These are phyloP conservation scores for Penicillium cosmopolitanum DNA, from an alignment of 495 filamentous ascomycete genomes.

Conservation along the genomic window DNA sequence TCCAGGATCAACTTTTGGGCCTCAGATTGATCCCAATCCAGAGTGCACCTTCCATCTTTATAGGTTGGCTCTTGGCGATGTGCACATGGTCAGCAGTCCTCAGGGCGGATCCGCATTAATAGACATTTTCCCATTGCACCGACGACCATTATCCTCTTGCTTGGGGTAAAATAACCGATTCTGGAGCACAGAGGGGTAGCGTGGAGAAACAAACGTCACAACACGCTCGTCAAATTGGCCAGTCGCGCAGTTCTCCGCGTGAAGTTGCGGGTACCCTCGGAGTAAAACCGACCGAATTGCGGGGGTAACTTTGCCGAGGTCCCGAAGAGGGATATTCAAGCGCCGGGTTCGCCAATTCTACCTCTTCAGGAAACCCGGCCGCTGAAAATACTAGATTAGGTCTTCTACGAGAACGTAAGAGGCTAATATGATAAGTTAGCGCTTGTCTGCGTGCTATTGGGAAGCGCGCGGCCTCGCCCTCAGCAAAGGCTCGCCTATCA, in stretches of 20 bases:
- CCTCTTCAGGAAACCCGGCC: background rate
- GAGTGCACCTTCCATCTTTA: too few relatives aligned
- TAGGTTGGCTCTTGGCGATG: background rate
- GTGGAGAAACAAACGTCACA: slow-evolving; percentile 19
- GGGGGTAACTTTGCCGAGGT: slow-evolving; percentile 20
- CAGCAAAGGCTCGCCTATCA: too few relatives aligned
- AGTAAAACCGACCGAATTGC: slow-evolving; percentile 10
- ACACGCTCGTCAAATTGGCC: background rate
- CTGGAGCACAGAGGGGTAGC: slow-evolving; percentile 16
- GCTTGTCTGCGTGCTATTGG: too few relatives aligned
- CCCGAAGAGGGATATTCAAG: slow-evolving; percentile 13
- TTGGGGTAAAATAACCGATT: slow-evolving; percentile 8
- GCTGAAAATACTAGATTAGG: background rate
- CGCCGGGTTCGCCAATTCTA: slow-evolving; percentile 2
- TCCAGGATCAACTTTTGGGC: background rate
- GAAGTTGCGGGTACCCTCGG: slow-evolving; percentile 8
- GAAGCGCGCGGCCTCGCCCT: too few relatives aligned
- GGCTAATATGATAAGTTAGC: too few relatives aligned
- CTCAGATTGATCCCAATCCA: background rate
- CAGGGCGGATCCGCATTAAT: background rate
- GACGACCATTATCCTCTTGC: background rate
- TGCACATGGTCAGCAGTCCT: background rate
- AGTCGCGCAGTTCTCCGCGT: slow-evolving; percentile 6
- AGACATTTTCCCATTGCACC: slow-evolving; percentile 13
- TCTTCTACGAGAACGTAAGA: too few relatives aligned